Evolutionary conservation across 805 yeast species (phyloP), one percentile per base, ranked within the genome.

Genomic region (Saturnispora sanitii): DNA sequence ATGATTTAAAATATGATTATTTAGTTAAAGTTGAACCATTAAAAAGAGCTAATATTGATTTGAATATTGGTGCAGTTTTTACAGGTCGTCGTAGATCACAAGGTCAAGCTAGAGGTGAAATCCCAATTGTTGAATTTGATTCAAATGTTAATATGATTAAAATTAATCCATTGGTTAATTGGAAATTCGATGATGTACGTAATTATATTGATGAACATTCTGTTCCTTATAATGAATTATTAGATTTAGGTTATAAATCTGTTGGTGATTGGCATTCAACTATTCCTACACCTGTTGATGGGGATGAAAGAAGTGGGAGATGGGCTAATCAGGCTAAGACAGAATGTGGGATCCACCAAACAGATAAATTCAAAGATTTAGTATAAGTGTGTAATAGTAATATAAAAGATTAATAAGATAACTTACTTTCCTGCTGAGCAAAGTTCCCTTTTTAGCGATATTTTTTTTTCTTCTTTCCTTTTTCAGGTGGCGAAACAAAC

Each of bases 241-340:
- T 90, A 28, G 90, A 87, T 59, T 64, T 77, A 42, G 96, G 96
- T 1, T 90, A 88, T 61, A 79, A 86, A 54, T 84, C 95, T 1
- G 74, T 90, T 13, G 97, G 97, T 1, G 97, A 90, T 60, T 90
- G 88, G 74, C 97, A 90, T 60, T 84, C 95, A 1, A 90, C 97
- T 0, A 77, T 64, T 23, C 96, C 97, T 2, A 94, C 85, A 9
- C 71, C 65, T 6, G 95, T 82, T 34, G 95, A 94, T 8, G 96
- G 86, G 56, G 96, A 90, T 55, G 97, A 90, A 60, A 73, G 97
- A 49, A 77, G 92, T n/a, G 97, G 97, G 1, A 74, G 97, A 54
- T 90, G 97, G 97, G 81, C 82, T 66, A 96, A 96, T 2, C 73
- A 81, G 57, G 71, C 77, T 9, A 90, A 90, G 66, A 86, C 95